Evolutionary conservation across 345 rosid genomes (phyloP).

Genomic region (Moricandia moricandioides): DNA sequence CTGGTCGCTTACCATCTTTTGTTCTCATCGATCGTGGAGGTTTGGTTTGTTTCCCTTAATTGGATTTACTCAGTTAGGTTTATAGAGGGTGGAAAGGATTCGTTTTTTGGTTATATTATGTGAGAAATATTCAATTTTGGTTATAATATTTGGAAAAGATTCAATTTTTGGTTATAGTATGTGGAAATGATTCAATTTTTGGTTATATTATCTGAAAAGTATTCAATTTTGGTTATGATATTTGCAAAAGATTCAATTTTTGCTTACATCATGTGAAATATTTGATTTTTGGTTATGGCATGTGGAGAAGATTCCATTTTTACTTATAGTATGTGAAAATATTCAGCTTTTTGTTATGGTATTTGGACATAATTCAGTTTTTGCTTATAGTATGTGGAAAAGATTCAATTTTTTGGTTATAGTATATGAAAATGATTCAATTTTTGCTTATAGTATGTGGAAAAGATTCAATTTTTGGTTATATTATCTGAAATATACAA

Average conservation of each 20-base stretch:
- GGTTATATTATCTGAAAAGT: not conserved
- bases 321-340: not conserved
- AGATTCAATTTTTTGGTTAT: not conserved
- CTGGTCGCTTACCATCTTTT: constrained; percentile 49
- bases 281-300: not conserved
- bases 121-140: not conserved
- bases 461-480: not conserved
- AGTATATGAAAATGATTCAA: too few relatives aligned
- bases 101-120: not conserved
- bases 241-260: not conserved
- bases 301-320: not conserved
- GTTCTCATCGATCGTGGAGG: constrained; percentile 67
- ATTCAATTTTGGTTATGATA: not conserved
- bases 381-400: not conserved
- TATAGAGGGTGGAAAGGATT: not conserved
- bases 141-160: not conserved
- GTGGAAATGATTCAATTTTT: too few relatives aligned
- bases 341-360: too few relatives aligned
- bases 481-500: too few relatives aligned
- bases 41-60: constrained; percentile 3
- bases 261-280: not conserved
- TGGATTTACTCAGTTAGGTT: not conserved
- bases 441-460: not conserved
- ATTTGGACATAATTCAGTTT: not conserved
- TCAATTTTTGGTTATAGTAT: not conserved